Percentiles rank a stretch among this genome's conserved stretches.
These are phyloP conservation scores for Mycena filopes DNA, from an alignment of 768 basidiomycete genomes.

Conservation along the genomic window DNA sequence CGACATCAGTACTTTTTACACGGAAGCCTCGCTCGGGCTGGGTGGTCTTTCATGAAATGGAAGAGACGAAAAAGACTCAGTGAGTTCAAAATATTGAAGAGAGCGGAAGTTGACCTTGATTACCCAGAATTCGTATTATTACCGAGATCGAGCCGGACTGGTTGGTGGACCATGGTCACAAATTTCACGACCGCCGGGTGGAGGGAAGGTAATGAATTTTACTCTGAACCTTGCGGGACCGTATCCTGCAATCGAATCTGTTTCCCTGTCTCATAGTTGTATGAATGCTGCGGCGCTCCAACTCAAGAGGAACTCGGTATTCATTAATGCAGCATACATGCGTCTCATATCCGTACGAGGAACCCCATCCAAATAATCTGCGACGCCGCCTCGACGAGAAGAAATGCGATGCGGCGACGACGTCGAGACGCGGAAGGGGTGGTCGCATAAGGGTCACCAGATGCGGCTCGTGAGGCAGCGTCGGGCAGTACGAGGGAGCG, in stretches of 20 bases:
- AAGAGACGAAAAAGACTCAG: slow-evolving; percentile 97
- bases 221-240: too few relatives aligned
- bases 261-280: too few relatives aligned
- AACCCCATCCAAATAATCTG: slow-evolving; percentile 91
- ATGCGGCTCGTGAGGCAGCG: slow-evolving; percentile 54
- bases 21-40: slow-evolving; percentile 90
- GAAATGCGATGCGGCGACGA: slow-evolving; percentile 86
- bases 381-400: slow-evolving; percentile 85
- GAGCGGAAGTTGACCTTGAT: slow-evolving; percentile 30
- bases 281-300: too few relatives aligned
- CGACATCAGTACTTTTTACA: slow-evolving; percentile 94
- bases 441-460: slow-evolving; percentile 62
- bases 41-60: slow-evolving; percentile 96
- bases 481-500: slow-evolving; percentile 93
- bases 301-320: too few relatives aligned
- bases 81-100: slow-evolving; percentile 48
- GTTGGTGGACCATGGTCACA: slow-evolving; percentile 50
- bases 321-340: not conserved
- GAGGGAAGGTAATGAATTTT: slow-evolving; percentile 4
- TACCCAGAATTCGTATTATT: slow-evolving; percentile 83
- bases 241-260: not conserved
- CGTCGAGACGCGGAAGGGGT: slow-evolving; percentile 79
- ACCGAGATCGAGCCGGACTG: slow-evolving; percentile 97
- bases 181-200: slow-evolving; percentile 25
- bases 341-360: slow-evolving; percentile 63